Evolutionary conservation across 2,329 filamentous ascomycete species (phyloP), one percentile per base, ranked within the genome.

Genomic region (Ceratocystis variospora): DNA sequence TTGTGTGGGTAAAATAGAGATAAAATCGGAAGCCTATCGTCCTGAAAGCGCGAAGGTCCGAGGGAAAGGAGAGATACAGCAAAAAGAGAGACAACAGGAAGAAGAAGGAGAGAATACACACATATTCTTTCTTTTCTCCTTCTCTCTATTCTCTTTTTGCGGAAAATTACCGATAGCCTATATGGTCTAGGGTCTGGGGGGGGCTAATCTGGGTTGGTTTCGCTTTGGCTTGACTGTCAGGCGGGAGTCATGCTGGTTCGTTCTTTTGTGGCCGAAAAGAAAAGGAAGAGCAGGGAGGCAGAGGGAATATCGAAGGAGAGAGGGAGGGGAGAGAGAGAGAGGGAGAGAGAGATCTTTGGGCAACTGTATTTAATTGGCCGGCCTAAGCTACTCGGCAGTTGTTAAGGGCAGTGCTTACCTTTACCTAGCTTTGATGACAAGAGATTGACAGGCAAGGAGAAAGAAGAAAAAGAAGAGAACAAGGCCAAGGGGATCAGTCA

Each of bases 221-320:
- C 53, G 53, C 53, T 59, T 59, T 59, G 53, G 53, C 28, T 31
- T 59, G 25, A 33, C 53, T 59, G 53, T 59, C 53, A 59, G 53
- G 28, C 53, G 53, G 53, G 53, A 59, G 53, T 59, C 12, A 17
- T 19, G 17, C n/a, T 15, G 17, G 53, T 33, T 59, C 28, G 53
- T 59, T 59, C 53, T 37, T 31, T 33, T 12, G 28, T 28, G 53
- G 53, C 28, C 28, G 53, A 59, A 59, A 59, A 59, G 53, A 33
- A 53, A 53, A 25, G 48, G 48, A 25, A 53, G 48, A 53, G 7
- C 8, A 53, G 48, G 25, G 8, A 25, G 45, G 45, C 17, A 48
- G 17, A 19, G 45, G 2, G 17, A 48, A 46, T 17, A 19, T 46
- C 15, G 45, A 19, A 46, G 5, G n/a, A 48, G 45, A 44, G 41